Evolutionary conservation across 2,329 filamentous ascomycete genomes (phyloP).

Genomic region (Magnaporthiopsis incrustans): DNA sequence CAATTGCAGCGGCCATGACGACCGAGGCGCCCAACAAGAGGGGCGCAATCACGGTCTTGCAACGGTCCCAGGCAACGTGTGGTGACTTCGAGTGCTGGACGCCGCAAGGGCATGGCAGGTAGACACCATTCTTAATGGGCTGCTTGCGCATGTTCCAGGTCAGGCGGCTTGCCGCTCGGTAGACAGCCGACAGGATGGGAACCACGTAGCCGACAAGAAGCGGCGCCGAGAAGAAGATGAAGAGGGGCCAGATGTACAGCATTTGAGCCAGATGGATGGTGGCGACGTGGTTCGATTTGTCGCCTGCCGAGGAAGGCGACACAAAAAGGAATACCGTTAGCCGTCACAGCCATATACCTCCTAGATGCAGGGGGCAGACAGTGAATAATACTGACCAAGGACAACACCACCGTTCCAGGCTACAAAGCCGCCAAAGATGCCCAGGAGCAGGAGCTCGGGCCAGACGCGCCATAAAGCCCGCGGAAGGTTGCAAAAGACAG

Average conservation of each 20-base stretch:
- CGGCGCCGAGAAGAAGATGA: slow-evolving; percentile 82
- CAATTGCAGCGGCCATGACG: slow-evolving; percentile 26
- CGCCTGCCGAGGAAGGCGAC: slow-evolving; percentile 43
- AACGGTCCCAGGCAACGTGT: background rate
- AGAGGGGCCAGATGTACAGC: slow-evolving; percentile 90
- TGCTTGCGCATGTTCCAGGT: background rate
- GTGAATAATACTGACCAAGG: slow-evolving; percentile 51
- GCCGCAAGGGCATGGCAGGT: background rate
- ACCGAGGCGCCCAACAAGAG: background rate
- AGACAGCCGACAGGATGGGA: slow-evolving; percentile 20
- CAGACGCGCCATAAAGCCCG: slow-evolving; percentile 40
- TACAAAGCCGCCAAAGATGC: slow-evolving; percentile 66
- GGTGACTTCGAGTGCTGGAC: background rate
- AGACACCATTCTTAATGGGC: background rate
- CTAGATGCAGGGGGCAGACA: slow-evolving; percentile 11
- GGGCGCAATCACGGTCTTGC: background rate
- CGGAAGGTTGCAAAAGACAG: slow-evolving; percentile 41
- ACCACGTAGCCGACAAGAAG: slow-evolving; percentile 52
- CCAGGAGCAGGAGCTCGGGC: slow-evolving; percentile 56
- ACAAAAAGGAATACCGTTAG: background rate
- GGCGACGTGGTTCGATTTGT: slow-evolving; percentile 89
- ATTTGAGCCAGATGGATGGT: slow-evolving; percentile 86
- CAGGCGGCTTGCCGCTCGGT: background rate
- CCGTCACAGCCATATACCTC: too few relatives aligned
- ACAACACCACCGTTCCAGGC: slow-evolving; percentile 87